Evolutionary conservation across 805 yeast genomes (phyloP).

Genomic region (Ogataea nitratoaversa): DNA sequence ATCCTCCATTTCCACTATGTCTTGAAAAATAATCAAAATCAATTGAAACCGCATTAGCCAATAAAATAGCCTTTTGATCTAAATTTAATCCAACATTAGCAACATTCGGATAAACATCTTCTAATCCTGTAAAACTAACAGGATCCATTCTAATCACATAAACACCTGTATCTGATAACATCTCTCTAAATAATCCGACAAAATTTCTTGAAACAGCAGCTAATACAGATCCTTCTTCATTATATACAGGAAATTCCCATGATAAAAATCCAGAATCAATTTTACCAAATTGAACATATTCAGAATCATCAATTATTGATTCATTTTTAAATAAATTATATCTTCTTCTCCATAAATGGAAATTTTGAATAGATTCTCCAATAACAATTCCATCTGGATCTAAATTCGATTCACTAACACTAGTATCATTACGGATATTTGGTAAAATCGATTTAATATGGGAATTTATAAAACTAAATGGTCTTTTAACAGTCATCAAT

Average conservation of each 20-base stretch:
- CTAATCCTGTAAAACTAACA: constrained; percentile 56
- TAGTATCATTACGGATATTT: constrained; percentile 31
- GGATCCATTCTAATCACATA: constrained; percentile 84
- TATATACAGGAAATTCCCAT: constrained; percentile 76
- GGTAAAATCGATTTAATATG: constrained; percentile 75
- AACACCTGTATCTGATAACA: constrained; percentile 93
- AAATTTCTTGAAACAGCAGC: constrained; percentile 88
- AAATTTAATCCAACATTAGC: constrained; percentile 46
- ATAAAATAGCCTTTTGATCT: constrained; percentile 79
- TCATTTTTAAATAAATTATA: constrained; percentile 68
- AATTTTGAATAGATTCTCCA: constrained; percentile 87
- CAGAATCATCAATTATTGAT: constrained; percentile 28
- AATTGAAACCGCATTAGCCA: constrained; percentile 85
- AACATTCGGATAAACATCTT: constrained; percentile 42
- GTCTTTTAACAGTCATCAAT: constrained; percentile 67
- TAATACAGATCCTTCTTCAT: constrained; percentile 53
- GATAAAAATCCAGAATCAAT: constrained; percentile 85
- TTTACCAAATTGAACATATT: constrained; percentile 74
- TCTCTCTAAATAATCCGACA: constrained; percentile 91
- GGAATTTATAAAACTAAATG: constrained; percentile 85
- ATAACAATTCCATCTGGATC: constrained; percentile 46
- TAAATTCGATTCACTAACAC: constrained; percentile 33
- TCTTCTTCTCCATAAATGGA: constrained; percentile 92
- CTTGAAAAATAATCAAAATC: constrained; percentile 97
- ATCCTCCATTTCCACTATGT: constrained; percentile 69